Evolutionary conservation across 2,329 filamentous ascomycete genomes (phyloP).

Genomic region (Parasarocladium wereldwijsianum): DNA sequence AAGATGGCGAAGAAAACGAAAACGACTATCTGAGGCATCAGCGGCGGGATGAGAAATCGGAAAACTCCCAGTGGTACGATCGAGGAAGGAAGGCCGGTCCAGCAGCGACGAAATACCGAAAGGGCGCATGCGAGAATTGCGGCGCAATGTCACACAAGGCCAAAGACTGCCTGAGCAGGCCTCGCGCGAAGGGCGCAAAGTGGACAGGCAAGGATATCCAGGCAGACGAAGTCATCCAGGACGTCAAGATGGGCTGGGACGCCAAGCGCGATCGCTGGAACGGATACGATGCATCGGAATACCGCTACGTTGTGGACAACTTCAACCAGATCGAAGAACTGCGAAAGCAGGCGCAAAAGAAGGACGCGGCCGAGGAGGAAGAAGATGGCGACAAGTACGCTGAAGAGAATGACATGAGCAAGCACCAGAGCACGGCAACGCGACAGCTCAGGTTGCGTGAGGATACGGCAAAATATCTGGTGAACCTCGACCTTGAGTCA

Average conservation of each 20-base stretch:
- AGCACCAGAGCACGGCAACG: constrained; percentile 81
- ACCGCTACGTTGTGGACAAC: constrained; percentile 73
- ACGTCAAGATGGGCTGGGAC: constrained; percentile 85
- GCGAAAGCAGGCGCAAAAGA: constrained; percentile 35
- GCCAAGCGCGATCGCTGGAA: constrained; percentile 97
- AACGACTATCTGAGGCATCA: constrained; percentile 94
- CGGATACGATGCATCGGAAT: constrained; percentile 85
- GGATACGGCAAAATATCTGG: constrained; percentile 91
- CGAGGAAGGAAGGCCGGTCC: constrained; percentile 72
- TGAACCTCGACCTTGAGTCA: constrained; percentile 90
- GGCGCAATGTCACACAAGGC: constrained; percentile 93
- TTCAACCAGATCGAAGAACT: constrained; percentile 77
- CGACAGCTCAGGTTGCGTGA: constrained; percentile 84
- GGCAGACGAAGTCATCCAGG: constrained; percentile 75
- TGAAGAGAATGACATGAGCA: constrained; percentile 92
- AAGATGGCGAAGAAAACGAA: constrained; percentile 51
- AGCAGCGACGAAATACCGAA: constrained; percentile 90
- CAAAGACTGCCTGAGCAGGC: constrained; percentile 83
- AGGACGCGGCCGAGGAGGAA: constrained; percentile 32
- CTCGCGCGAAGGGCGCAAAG: constrained; percentile 76
- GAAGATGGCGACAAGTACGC: constrained; percentile 65
- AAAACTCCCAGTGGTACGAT: constrained; percentile 81
- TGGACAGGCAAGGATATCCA: constrained; percentile 91
- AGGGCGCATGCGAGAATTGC: constrained; percentile 97
- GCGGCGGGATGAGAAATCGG: constrained; percentile 46